Conservation (phyloP, 2,329 filamentous ascomycete species). For the Phaeosphaeriaceae sp. region DNA sequence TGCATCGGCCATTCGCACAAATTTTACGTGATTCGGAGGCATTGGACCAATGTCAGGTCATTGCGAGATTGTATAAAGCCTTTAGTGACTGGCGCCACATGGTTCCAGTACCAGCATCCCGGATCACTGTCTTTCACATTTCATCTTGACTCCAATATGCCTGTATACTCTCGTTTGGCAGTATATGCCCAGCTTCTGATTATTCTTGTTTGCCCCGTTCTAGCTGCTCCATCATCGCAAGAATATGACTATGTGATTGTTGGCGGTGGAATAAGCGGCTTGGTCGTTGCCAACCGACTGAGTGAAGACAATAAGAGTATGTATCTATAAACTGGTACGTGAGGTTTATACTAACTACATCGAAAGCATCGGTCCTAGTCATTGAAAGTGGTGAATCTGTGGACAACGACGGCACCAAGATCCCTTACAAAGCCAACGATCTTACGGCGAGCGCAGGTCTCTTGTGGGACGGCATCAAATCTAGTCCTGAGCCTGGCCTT, state of each 20-base stretch:
- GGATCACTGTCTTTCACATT: slow-evolving; percentile 23
- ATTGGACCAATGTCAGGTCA: slow-evolving; percentile 18
- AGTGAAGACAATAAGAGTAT: slow-evolving; percentile 31
- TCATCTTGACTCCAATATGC: slow-evolving; percentile 26
- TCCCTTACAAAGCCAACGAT: slow-evolving; percentile 36
- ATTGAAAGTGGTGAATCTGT: slow-evolving; percentile 35
- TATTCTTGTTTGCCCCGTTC: slow-evolving; percentile 26
- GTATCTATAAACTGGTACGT: not conserved
- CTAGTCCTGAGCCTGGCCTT: slow-evolving; percentile 29
- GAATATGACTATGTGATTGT: slow-evolving; percentile 43
- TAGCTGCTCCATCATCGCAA: slow-evolving; percentile 14
- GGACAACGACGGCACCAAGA: slow-evolving; percentile 29
- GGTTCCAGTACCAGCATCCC: slow-evolving; percentile 7
- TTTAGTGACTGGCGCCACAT: slow-evolving; percentile 13
- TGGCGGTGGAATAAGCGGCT: slow-evolving; percentile 38
- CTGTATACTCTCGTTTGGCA: slow-evolving; percentile 34
- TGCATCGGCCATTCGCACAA: no score
- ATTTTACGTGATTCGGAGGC: slow-evolving; percentile 16
- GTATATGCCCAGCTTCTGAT: slow-evolving; percentile 31
- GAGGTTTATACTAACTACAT: not conserved
- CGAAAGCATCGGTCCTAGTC: slow-evolving; percentile 32
- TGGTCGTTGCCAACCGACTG: slow-evolving; percentile 38
- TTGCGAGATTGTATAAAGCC: slow-evolving; percentile 24
- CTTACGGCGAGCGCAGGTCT: slow-evolving; percentile 22
- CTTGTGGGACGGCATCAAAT: slow-evolving; percentile 29